These are phyloP conservation scores for Fistulinella prunicolor DNA, from an alignment of 768 basidiomycete species.

Conservation along the genomic window DNA sequence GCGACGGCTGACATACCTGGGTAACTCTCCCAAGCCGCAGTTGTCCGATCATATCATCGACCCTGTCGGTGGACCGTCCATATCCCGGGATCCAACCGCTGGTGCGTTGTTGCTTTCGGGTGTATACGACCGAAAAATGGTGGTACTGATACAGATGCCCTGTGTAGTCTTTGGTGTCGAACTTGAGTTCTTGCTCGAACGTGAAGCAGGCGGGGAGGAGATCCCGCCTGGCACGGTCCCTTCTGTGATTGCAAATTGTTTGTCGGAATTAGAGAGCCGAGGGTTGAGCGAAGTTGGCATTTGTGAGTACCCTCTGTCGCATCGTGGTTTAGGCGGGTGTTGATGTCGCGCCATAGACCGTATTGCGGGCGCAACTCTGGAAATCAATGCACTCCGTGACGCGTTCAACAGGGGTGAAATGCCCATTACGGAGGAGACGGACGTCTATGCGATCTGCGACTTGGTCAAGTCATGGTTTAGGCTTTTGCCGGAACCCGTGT, in stretches of 20 bases:
- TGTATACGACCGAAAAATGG: no score
- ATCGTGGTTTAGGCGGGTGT: background rate
- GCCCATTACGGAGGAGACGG: conserved; percentile 57
- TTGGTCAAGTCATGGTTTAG: conserved; percentile 86
- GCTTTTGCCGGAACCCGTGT: conserved; percentile 73
- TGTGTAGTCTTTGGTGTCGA: conserved; percentile 79
- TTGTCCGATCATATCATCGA: conserved; percentile 71
- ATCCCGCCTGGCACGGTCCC: conserved; percentile 61
- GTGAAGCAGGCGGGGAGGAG: conserved; percentile 54
- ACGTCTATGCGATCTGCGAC: conserved; percentile 83
- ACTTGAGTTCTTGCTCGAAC: conserved; percentile 61
- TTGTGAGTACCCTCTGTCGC: conserved; percentile 53
- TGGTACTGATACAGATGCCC: conserved; percentile 5
- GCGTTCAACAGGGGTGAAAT: conserved; percentile 72
- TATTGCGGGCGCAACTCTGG: conserved; percentile 71
- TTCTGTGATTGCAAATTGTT: conserved; percentile 58
- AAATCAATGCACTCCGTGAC: conserved; percentile 67
- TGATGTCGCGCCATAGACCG: conserved; percentile 51
- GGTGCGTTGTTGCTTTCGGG: conserved; percentile 42
- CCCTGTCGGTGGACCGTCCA: conserved; percentile 43
- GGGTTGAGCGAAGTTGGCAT: conserved; percentile 82
- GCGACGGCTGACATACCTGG: conserved; percentile 77
- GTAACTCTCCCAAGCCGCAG: conserved; percentile 69
- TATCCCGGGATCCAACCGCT: conserved; percentile 70
- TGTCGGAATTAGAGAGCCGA: conserved; percentile 68